Percentiles rank a stretch among this genome's conserved stretches.
Evolutionary conservation across 805 yeast genomes (phyloP).

Genomic region (Pachysolen tannophilus): DNA sequence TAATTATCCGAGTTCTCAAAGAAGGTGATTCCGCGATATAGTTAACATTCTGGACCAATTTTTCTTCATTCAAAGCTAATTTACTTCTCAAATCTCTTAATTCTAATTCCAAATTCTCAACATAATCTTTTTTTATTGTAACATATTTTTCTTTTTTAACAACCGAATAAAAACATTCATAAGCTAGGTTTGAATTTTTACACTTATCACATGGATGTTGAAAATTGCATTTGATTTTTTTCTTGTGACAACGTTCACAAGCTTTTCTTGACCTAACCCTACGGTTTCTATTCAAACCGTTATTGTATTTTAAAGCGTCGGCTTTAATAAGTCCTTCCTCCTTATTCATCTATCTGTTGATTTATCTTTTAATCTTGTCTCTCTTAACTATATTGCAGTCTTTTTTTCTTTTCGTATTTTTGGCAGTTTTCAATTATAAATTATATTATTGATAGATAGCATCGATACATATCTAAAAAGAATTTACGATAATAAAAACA

Average conservation of each 20-base stretch:
- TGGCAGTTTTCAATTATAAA: no score
- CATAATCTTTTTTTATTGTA: constrained; percentile 5
- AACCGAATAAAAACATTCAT: constrained; percentile 5
- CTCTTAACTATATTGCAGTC: no score
- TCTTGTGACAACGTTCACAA: constrained; percentile 8
- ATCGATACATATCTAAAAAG: no score
- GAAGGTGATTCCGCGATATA: no score
- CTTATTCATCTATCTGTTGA: no score
- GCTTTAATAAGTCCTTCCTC: no score
- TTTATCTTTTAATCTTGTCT: no score
- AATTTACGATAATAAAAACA: no score
- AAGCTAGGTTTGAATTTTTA: neutral
- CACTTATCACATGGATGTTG: constrained; percentile 6
- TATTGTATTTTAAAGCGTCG: no score
- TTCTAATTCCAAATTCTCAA: constrained; percentile 2
- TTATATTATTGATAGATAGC: no score
- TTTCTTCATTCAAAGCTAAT: neutral
- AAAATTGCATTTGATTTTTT: constrained; percentile 8
- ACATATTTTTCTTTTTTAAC: constrained; percentile 6
- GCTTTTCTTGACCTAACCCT: constrained; percentile 6
- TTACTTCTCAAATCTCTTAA: neutral
- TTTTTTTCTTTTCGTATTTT: no score
- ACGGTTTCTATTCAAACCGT: constrained; percentile 1
- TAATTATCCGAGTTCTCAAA: no score
- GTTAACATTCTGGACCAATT: neutral